These are phyloP conservation scores for Chimonanthus salicifolius DNA, from an alignment of 164 flowering plant genomes.

Conservation along the genomic window DNA sequence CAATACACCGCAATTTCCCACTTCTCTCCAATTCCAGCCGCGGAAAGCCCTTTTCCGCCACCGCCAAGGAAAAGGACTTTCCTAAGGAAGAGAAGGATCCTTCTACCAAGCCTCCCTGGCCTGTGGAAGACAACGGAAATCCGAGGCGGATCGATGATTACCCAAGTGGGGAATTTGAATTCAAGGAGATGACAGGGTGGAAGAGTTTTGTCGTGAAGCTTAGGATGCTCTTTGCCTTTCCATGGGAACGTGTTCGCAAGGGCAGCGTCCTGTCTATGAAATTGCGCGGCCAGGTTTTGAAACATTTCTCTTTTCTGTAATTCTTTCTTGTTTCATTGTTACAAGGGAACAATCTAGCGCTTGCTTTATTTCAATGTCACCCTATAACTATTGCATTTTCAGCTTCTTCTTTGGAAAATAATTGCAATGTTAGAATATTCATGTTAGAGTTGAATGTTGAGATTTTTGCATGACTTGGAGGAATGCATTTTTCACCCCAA, in stretches of 20 bases:
- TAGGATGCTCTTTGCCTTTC: conserved; percentile 65
- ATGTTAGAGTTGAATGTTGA: neutral
- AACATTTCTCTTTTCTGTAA: neutral
- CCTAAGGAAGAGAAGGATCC: neutral
- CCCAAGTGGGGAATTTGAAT: conserved; percentile 70
- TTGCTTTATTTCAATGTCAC: neutral
- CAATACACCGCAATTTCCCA: neutral
- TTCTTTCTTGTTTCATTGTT: neutral
- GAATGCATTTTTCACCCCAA: too few relatives aligned
- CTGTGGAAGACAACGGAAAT: conserved; percentile 17
- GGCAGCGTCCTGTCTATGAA: conserved; percentile 79
- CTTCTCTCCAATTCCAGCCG: neutral
- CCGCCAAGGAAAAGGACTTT: neutral
- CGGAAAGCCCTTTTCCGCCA: conserved; percentile 1
- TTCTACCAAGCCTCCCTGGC: conserved; percentile 2
- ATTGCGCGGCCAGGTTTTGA: conserved; percentile 76
- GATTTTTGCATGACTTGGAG: too few relatives aligned
- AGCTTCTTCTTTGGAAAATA: neutral
- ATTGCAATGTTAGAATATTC: neutral
- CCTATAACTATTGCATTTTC: neutral
- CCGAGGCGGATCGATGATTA: conserved; percentile 28
- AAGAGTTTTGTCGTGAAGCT: conserved; percentile 54
- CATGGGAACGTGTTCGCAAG: conserved; percentile 79
- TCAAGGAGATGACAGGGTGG: conserved; percentile 46
- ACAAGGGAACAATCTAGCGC: neutral